Base-by-base conservation (phyloP, 106 monocot species). In the Acanthochlamys bracteata region DNA sequence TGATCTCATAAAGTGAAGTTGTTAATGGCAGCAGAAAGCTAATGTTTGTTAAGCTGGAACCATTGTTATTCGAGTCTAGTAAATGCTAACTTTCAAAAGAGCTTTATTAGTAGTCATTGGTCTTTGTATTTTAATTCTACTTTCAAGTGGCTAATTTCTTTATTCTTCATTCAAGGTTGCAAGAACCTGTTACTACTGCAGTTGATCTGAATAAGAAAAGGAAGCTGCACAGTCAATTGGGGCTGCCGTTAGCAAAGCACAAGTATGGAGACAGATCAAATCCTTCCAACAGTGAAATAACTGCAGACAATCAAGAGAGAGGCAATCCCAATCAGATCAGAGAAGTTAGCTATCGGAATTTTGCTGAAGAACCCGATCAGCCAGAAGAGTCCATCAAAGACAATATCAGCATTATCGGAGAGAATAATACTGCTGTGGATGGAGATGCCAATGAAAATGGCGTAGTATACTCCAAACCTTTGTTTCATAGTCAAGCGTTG, bases 121-220 rank as follows among this genome's bases (percentile, higher is more conserved):
- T 33, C 33, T 33, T 3, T 33, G 33, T 33, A 33, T 3, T 33
- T n/a, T 33, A 33, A 33, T 33, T 33, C 6, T 33, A 33, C 33
- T 33, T 33, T 33, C 4, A 33, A 33, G 33, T 33, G 33, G 33
- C 6, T 1, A 33, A 33, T 33, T 33, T 33, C 33, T 33, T 33
- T 33, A 33, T 33, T 33, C 33, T 3, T 33, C 33, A 3, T 33
- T 1, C 6, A 33, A 51, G 51, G 4, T 51, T 51, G 51, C 1
- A 51, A 51, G 51, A 51, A 51, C 51, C 13, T 51, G 13, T 19
- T 51, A 51, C 51, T 19, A 51, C 1, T 2, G 2, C 8, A 20
- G 55, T 55, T 20, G 55, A 55, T 20, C 20, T 55, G 55, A 55
- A 22, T 4, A 55, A 55, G 55, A 55, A 55, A 55, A 55, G 55